A percentile compares a stretch with the other conserved stretches of the same genome.
Evolutionary conservation across 805 yeast genomes (phyloP).

Genomic region (Yarrowia deformans): DNA sequence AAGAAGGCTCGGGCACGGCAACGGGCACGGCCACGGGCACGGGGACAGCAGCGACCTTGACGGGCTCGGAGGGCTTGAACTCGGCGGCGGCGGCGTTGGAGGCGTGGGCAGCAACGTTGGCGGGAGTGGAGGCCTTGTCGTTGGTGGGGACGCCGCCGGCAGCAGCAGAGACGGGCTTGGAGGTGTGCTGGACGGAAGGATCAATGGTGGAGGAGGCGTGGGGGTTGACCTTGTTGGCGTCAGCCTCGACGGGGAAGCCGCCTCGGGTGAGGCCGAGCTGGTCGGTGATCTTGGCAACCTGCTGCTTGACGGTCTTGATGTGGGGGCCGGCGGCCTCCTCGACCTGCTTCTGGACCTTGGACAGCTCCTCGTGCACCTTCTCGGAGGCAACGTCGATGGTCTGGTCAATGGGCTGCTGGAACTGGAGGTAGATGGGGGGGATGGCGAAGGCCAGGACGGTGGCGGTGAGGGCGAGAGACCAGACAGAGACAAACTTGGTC

Average conservation of each 20-base stretch:
- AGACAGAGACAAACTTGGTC: constrained; percentile 77
- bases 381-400: constrained; percentile 44
- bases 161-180: constrained; percentile 41
- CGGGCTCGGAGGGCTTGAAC: constrained; percentile 11
- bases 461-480: constrained; percentile 65
- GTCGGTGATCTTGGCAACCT: constrained; percentile 42
- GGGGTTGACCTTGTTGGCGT: constrained; percentile 44
- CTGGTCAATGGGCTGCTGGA: constrained; percentile 79
- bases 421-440: constrained; percentile 75
- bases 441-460: constrained; percentile 71
- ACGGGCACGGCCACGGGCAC: constrained; percentile 38
- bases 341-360: constrained; percentile 45
- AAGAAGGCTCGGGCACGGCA: constrained; percentile 37
- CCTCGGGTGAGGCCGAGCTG: constrained; percentile 49
- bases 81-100: constrained; percentile 40
- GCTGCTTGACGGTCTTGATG: constrained; percentile 48
- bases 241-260: constrained; percentile 48
- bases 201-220: constrained; percentile 42
- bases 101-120: constrained; percentile 39
- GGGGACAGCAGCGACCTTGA: constrained; percentile 29
- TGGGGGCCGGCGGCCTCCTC: constrained; percentile 51
- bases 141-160: constrained; percentile 36
- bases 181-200: constrained; percentile 40
- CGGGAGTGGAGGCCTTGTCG: constrained; percentile 23
- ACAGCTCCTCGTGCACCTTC: constrained; percentile 46